These are phyloP conservation scores for Tuber magnatum DNA, from an alignment of 495 filamentous ascomycete species.

Conservation along the genomic window DNA sequence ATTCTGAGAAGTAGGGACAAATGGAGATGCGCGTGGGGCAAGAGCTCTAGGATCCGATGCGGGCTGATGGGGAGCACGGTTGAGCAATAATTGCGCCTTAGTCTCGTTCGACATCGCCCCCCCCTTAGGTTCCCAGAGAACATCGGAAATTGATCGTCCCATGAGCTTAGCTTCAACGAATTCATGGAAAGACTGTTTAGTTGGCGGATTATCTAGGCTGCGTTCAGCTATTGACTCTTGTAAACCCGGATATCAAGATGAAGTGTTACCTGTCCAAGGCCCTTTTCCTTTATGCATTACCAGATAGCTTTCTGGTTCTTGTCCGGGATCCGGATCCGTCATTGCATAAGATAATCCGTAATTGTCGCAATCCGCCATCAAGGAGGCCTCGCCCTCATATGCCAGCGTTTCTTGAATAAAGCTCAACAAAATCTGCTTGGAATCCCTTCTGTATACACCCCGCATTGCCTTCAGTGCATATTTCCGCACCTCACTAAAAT, in stretches of 20 bases:
- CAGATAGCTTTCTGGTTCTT: slow-evolving; percentile 1
- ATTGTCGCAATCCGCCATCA: slow-evolving; percentile 27
- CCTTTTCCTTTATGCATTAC: background rate
- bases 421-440: slow-evolving; percentile 49
- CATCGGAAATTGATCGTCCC: slow-evolving; percentile 28
- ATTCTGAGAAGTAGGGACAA: background rate
- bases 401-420: slow-evolving; percentile 31
- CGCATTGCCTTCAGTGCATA: slow-evolving; percentile 65
- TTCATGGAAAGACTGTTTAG: slow-evolving; percentile 27
- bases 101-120: slow-evolving; percentile 1
- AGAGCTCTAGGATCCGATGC: background rate
- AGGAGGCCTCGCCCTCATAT: slow-evolving; percentile 29
- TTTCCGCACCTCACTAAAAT: slow-evolving; percentile 74
- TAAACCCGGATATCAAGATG: background rate
- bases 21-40: background rate
- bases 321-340: slow-evolving; percentile 1
- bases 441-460: slow-evolving; percentile 53
- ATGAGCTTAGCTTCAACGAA: slow-evolving; percentile 30
- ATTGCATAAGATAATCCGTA: slow-evolving; percentile 19
- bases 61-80: background rate
- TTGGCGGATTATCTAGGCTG: slow-evolving; percentile 1
- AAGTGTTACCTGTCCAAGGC: background rate
- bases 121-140: slow-evolving; percentile 22
- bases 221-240: background rate
- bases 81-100: background rate